A percentile compares a stretch with the other conserved stretches of the same genome.
Evolutionary conservation across 345 rosid species (phyloP).

Genomic region (Nephelium lappaceum): DNA sequence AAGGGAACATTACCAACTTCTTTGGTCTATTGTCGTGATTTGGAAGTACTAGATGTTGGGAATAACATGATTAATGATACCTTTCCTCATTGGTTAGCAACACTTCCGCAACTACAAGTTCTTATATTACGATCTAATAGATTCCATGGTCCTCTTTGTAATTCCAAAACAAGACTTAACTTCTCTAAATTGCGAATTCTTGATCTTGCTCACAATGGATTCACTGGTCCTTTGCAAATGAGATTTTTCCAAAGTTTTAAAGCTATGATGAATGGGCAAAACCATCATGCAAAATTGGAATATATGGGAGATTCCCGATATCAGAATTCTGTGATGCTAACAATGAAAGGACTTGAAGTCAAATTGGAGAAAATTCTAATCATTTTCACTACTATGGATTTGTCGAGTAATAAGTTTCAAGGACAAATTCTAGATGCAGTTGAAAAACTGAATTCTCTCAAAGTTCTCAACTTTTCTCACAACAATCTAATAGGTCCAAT

Average conservation of each 20-base stretch:
- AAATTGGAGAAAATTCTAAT: too few relatives aligned
- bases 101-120: conserved; percentile 15
- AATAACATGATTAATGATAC: conserved; percentile 20
- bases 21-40: conserved; percentile 18
- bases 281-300: too few relatives aligned
- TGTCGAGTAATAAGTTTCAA: too few relatives aligned
- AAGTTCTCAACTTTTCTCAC: too few relatives aligned
- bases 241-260: not conserved
- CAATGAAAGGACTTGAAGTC: too few relatives aligned
- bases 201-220: not conserved
- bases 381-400: too few relatives aligned
- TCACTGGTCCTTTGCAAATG: not conserved
- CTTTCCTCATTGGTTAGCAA: conserved; percentile 29
- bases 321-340: too few relatives aligned
- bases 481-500: too few relatives aligned
- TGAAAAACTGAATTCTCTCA: too few relatives aligned
- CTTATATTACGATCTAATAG: conserved; percentile 25
- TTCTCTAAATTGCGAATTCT: not conserved
- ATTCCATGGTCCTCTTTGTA: not conserved
- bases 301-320: too few relatives aligned
- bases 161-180: not conserved
- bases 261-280: too few relatives aligned
- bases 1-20: conserved; percentile 29
- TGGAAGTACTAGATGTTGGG: conserved; percentile 29
- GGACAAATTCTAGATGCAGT: too few relatives aligned